phyloP scores from a whole-genome alignment of 129 eudicot species.

The Helianthus annuus region DNA sequence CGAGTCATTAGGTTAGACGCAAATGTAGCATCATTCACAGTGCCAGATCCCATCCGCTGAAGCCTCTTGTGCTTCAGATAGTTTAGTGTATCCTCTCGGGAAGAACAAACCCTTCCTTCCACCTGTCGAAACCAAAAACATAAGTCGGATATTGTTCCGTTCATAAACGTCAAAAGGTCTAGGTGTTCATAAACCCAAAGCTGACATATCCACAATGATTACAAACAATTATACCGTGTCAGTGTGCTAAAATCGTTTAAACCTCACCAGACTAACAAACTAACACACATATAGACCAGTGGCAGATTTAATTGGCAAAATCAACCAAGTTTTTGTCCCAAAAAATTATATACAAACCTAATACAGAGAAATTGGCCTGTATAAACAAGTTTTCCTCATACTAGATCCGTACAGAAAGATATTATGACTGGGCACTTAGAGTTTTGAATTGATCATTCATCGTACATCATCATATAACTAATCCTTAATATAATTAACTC shows the following conservation, averaged over 20 bases:
- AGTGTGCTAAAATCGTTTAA: background rate
- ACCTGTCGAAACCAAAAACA: conserved; percentile 51
- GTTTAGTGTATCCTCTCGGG: conserved; percentile 73
- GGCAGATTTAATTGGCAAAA: conserved; percentile 1
- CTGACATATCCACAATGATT: background rate
- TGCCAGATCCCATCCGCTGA: conserved; percentile 54
- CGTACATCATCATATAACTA: background rate
- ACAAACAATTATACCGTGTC: background rate
- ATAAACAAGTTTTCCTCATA: background rate
- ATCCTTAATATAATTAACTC: background rate
- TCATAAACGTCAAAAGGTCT: conserved; percentile 7
- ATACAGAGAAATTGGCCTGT: background rate
- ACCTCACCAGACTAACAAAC: conserved; percentile 7
- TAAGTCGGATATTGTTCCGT: conserved; percentile 9
- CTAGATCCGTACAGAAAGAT: background rate
- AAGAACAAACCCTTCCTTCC: conserved; percentile 87
- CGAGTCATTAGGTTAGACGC: conserved; percentile 46
- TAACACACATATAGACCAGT: background rate
- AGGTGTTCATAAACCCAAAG: background rate
- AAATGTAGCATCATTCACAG: conserved; percentile 36
- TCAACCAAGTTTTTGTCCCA: background rate
- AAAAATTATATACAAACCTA: background rate
- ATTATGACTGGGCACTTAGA: background rate
- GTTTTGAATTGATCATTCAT: background rate
- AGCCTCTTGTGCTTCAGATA: conserved; percentile 80